Evolutionary conservation across 805 yeast species (phyloP).

Genomic region (Hanseniaspora guilliermondii): DNA sequence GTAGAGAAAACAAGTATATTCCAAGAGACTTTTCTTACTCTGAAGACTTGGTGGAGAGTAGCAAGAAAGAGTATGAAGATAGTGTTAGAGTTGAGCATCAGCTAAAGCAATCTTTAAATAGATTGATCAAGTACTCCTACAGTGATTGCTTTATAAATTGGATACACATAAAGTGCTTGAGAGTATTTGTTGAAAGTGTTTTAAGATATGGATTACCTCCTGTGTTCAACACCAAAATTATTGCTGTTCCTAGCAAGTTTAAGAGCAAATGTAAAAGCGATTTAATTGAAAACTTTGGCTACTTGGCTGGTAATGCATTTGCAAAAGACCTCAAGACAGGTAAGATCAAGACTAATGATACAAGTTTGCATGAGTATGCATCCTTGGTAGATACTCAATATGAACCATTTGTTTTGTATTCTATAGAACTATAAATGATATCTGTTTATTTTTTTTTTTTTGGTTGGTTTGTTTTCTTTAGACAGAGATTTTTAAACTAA

Average conservation of each 20-base stretch:
- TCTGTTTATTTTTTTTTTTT: neutral
- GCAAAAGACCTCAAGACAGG: conserved; percentile 49
- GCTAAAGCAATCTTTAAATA: conserved; percentile 60
- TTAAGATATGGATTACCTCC: conserved; percentile 96
- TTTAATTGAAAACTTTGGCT: conserved; percentile 66
- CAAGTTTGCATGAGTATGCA: conserved; percentile 71
- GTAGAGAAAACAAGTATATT: conserved; percentile 78
- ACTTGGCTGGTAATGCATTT: conserved; percentile 83
- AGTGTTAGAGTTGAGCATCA: conserved; percentile 65
- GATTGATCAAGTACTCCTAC: conserved; percentile 82
- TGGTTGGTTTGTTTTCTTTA: too few species aligned
- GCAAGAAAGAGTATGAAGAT: conserved; percentile 66
- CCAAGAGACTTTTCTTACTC: conserved; percentile 88
- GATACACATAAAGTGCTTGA: conserved; percentile 79
- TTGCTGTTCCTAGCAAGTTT: conserved; percentile 36
- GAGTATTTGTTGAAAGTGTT: conserved; percentile 85
- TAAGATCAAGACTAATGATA: conserved; percentile 44
- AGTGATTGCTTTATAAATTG: conserved; percentile 73
- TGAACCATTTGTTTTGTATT: conserved; percentile 88
- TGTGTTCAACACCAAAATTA: conserved; percentile 49
- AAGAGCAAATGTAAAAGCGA: conserved; percentile 52
- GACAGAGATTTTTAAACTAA: too few species aligned
- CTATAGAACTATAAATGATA: conserved; percentile 21
- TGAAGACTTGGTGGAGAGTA: conserved; percentile 56
- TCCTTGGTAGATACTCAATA: conserved; percentile 87